phyloP scores from a whole-genome alignment of 108 stramenopile genomes.

The Skeletonema marinoi region DNA sequence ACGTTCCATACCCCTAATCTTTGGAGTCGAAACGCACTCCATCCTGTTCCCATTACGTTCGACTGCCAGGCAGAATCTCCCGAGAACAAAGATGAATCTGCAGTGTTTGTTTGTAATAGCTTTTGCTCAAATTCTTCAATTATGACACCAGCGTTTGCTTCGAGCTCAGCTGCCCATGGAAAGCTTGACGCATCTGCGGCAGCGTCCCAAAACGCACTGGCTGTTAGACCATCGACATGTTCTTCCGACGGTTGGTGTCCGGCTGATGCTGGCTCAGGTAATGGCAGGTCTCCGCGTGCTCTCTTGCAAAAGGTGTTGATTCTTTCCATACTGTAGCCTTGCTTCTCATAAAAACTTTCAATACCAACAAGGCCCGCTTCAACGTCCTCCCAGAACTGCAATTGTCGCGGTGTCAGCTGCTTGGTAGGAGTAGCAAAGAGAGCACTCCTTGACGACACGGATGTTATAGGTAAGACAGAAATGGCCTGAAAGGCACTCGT shows the following conservation, averaged over 20 bases:
- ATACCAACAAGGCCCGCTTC: conserved; percentile 75
- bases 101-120: conserved; percentile 27
- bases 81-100: conserved; percentile 48
- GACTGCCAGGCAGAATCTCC: conserved; percentile 85
- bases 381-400: conserved; percentile 90
- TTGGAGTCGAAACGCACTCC: conserved; percentile 90
- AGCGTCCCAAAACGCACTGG: conserved; percentile 89
- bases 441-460: not conserved
- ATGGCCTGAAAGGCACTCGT: not conserved
- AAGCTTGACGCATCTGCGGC: conserved; percentile 53
- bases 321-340: conserved; percentile 65
- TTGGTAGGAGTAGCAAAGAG: not conserved
- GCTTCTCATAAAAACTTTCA: conserved; percentile 61
- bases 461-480: not conserved
- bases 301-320: conserved; percentile 66
- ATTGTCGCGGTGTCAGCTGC: conserved; percentile 69
- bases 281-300: conserved; percentile 60
- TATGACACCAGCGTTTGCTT: conserved; percentile 75
- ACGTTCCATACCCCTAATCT: conserved; percentile 91
- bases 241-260: conserved; percentile 90
- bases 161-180: conserved; percentile 85
- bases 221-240: conserved; percentile 85
- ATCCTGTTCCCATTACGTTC: conserved; percentile 90
- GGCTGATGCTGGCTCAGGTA: conserved; percentile 46
- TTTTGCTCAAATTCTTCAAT: conserved; percentile 77